Evolutionary conservation across 495 filamentous ascomycete species (phyloP).

Genomic region (Xylaria acuta): DNA sequence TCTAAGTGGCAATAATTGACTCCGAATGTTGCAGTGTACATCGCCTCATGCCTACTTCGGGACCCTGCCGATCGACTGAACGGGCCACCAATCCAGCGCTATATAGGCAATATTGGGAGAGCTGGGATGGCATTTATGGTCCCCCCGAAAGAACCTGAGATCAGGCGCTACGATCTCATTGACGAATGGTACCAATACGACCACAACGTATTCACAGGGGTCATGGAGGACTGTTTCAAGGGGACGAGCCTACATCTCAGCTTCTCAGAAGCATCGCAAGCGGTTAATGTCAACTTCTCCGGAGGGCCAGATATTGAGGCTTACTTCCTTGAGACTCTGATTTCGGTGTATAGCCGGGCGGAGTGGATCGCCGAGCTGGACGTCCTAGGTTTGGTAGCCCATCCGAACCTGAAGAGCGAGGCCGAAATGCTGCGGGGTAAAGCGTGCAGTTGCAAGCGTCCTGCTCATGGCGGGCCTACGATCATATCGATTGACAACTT

Average conservation of each 20-base stretch:
- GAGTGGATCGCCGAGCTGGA: slow-evolving; percentile 49
- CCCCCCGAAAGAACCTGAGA: slow-evolving; percentile 34
- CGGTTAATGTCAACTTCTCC: slow-evolving; percentile 30
- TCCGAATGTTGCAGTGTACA: slow-evolving; percentile 27
- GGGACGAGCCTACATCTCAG: slow-evolving; percentile 48
- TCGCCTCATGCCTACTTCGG: slow-evolving; percentile 35
- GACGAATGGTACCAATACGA: slow-evolving; percentile 38
- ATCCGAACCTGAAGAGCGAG: background rate
- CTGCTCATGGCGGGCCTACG: background rate
- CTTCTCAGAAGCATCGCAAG: slow-evolving; percentile 41
- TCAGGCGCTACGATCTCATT: slow-evolving; percentile 20
- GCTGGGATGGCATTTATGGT: slow-evolving; percentile 44
- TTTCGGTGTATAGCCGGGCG: slow-evolving; percentile 41
- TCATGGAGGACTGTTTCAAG: slow-evolving; percentile 38
- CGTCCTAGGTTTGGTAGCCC: slow-evolving; percentile 20
- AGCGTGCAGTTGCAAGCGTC: background rate
- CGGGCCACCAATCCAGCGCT: slow-evolving; percentile 28
- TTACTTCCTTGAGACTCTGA: slow-evolving; percentile 40
- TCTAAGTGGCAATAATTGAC: background rate
- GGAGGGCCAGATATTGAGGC: slow-evolving; percentile 35
- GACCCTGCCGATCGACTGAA: slow-evolving; percentile 36
- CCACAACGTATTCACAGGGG: slow-evolving; percentile 40
- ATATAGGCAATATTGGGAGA: slow-evolving; percentile 45
- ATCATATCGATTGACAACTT: slow-evolving; percentile 22
- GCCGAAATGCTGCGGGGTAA: background rate